Evolutionary conservation across 768 basidiomycete species (phyloP), one percentile per base, ranked within the genome.

Genomic region (Russula sp.): DNA sequence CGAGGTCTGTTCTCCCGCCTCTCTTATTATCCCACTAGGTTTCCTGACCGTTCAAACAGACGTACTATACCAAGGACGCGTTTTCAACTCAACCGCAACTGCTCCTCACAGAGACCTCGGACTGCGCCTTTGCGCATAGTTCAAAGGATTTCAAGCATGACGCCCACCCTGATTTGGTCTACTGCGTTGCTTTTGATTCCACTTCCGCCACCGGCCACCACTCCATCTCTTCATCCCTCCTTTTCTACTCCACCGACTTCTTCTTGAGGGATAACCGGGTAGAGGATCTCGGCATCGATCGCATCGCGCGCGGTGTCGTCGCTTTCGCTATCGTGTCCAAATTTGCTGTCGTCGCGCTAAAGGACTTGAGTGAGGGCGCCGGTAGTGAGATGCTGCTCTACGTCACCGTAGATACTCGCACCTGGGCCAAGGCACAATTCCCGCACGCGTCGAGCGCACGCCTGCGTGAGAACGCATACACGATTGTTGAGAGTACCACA

Each of bases 251-350:
- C 59, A 83, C 84, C 2, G 90, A 97, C 76, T 98, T 91, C 72
- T 98, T 96, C 79, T 66, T 76, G 3, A 70, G 73, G 0, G 82
- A 85, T 6, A 79, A 71, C 48, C 78, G 78, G n/a, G 77, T 88
- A 49, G 93, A 96, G 67, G 90, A 93, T 67, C 79, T 99, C 1
- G 92, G 94, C 1, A 88, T 93, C 18, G 87, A 84, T 6, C 91
- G 86, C 74, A 84, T 87, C 56, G 90, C 93, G 0, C 84, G 83
- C 36, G 97, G 96, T 0, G 86, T 99, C n/a, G 79, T 92, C 5
- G 96, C 93, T 0, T 83, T 99, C 55, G 96, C 96, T 0, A 90
- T 95, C 57, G 92, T 97, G 7, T 87, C 85, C 73, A 93, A 95
- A 70, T 99, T 87, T 70, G 88, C 92, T 5, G 88, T 98, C 10